These are phyloP conservation scores for Pseudogymnoascus sp. DNA, from an alignment of 2,329 filamentous ascomycete genomes.

Conservation along the genomic window DNA sequence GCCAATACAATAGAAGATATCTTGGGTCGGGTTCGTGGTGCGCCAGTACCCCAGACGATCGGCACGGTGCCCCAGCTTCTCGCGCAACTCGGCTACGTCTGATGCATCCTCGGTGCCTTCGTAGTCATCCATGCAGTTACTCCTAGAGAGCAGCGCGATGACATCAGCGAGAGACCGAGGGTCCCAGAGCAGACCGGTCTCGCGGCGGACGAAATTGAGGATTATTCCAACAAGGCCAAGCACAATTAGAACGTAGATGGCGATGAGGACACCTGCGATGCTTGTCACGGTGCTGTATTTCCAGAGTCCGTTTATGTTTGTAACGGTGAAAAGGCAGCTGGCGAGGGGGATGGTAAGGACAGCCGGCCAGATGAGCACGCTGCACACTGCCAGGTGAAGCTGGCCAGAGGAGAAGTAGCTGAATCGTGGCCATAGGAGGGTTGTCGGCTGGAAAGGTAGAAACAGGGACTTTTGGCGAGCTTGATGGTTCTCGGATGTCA, in stretches of 20 bases:
- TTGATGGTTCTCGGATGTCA: conserved; percentile 56
- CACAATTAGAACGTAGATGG: conserved; percentile 61
- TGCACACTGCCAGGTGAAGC: conserved; percentile 56
- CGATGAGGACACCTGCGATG: conserved; percentile 70
- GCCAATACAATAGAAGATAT: conserved; percentile 76
- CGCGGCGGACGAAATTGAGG: conserved; percentile 54
- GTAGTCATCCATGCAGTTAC: conserved; percentile 70
- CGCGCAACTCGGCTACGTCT: conserved; percentile 43
- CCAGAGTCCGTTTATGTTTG: conserved; percentile 54
- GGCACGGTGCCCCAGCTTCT: conserved; percentile 46
- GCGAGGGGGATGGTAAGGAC: conserved; percentile 76
- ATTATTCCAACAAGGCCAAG: conserved; percentile 50
- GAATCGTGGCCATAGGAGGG: conserved; percentile 60
- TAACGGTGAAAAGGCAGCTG: conserved; percentile 64
- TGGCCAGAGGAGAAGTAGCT: conserved; percentile 62
- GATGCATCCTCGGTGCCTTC: conserved; percentile 56
- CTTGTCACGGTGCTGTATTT: conserved; percentile 72
- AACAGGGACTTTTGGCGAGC: conserved; percentile 59
- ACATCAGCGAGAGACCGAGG: conserved; percentile 74
- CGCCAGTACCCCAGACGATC: conserved; percentile 85
- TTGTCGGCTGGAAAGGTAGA: conserved; percentile 49
- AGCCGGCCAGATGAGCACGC: conserved; percentile 65
- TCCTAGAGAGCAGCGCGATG: conserved; percentile 67
- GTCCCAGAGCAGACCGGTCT: conserved; percentile 80
- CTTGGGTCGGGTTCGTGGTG: conserved; percentile 50